Evolutionary conservation across 306 rosid genomes (phyloP).

Genomic region (Dalbergia cochinchinensis): DNA sequence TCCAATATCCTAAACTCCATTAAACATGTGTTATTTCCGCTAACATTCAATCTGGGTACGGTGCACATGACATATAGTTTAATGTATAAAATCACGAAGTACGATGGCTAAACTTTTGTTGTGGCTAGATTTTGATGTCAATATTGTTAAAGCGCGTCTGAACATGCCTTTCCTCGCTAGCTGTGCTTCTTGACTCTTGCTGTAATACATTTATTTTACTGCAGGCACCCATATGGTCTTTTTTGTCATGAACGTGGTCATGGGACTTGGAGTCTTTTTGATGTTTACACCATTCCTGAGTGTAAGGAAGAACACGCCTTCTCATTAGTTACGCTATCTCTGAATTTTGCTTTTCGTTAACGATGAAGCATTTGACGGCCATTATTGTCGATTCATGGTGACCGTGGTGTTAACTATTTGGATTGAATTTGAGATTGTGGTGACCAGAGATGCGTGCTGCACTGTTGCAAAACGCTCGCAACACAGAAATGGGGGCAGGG

Average conservation of each 20-base stretch:
- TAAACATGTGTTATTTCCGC: no score
- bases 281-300: slow-evolving; percentile 37
- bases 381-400: not conserved
- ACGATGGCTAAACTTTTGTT: no score
- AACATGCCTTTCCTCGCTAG: not conserved
- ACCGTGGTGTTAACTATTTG: no score
- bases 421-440: not conserved
- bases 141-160: no score
- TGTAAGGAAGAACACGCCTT: slow-evolving; percentile 1
- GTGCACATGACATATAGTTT: no score
- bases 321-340: not conserved
- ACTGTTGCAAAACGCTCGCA: not conserved
- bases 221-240: slow-evolving; percentile 43
- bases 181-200: not conserved
- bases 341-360: not conserved
- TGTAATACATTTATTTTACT: not conserved
- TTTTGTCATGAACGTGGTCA: slow-evolving; percentile 19
- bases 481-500: not conserved
- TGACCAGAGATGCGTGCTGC: not conserved
- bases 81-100: no score
- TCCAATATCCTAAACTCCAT: no score
- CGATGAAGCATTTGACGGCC: not conserved
- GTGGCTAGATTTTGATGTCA: no score
- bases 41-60: no score
- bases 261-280: slow-evolving; percentile 17